Conservation (phyloP, 1,284 basidiomycete species). For the Neotropicomus parvogracilis region DNA sequence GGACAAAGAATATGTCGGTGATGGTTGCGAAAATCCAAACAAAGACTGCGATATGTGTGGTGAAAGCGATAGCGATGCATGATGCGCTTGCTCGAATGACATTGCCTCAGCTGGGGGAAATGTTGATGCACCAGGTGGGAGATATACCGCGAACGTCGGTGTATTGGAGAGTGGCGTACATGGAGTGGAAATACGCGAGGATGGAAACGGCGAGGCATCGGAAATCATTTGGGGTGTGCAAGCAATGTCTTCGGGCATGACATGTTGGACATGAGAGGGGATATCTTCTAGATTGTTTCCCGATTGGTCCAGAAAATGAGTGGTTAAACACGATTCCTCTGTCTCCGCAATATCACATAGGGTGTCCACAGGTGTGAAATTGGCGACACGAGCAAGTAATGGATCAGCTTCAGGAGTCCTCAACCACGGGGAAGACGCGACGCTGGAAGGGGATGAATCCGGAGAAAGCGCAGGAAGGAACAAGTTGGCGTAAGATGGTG, state of each 20-base stretch:
- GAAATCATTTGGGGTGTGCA: slow-evolving; percentile 12
- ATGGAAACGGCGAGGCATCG: neutral
- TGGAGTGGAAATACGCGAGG: neutral
- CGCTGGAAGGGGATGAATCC: slow-evolving; percentile 26
- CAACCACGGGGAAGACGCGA: slow-evolving; percentile 22
- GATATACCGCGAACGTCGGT: neutral
- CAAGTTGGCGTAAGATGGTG: neutral
- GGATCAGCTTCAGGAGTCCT: slow-evolving; percentile 17
- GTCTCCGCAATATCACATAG: slow-evolving; percentile 2
- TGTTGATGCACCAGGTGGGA: neutral
- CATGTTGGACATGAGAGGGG: neutral
- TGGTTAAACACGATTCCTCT: neutral
- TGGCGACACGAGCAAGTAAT: neutral
- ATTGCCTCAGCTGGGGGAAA: neutral
- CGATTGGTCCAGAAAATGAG: slow-evolving; percentile 17
- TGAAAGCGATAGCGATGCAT: neutral
- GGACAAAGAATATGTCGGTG: neutral
- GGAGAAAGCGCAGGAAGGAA: slow-evolving; percentile 26
- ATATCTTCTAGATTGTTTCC: slow-evolving; percentile 24
- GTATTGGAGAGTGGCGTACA: neutral
- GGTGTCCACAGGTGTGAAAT: neutral
- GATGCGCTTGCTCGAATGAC: neutral
- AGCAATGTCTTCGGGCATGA: slow-evolving; percentile 24
- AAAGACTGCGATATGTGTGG: slow-evolving; percentile 3
- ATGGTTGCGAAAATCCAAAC: slow-evolving; percentile 1